Conservation (phyloP, 768 basidiomycete species). For the Pleurotus salmoneostramineus region DNA sequence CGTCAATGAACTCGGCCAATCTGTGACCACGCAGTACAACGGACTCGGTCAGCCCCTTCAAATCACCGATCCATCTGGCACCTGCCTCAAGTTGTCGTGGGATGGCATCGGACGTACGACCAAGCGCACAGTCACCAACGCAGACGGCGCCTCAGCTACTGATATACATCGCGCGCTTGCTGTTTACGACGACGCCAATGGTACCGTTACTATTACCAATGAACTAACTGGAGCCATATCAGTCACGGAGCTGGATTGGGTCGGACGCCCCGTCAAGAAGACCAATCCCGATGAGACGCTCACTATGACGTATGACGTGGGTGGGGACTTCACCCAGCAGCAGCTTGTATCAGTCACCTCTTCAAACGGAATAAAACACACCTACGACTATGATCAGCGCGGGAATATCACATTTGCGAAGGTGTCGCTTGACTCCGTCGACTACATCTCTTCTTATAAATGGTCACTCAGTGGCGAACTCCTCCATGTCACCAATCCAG, state of each 20-base stretch:
- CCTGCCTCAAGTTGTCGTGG: constrained; percentile 5
- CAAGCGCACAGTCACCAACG: background rate
- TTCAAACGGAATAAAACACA: background rate
- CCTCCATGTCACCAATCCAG: background rate
- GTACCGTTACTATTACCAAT: background rate
- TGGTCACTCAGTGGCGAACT: constrained; percentile 4
- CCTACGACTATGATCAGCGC: background rate
- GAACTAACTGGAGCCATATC: background rate
- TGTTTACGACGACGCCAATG: background rate
- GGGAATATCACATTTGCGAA: background rate
- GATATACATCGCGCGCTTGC: background rate
- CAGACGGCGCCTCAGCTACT: background rate
- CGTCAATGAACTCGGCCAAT: constrained; percentile 8
- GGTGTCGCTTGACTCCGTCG: background rate
- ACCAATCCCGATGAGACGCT: background rate
- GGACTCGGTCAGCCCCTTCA: constrained; percentile 7
- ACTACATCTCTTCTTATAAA: background rate
- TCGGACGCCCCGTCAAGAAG: background rate
- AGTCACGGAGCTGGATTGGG: background rate
- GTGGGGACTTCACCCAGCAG: background rate
- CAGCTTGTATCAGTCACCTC: background rate
- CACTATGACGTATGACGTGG: background rate
- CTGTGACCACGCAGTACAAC: constrained; percentile 7
- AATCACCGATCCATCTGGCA: constrained; percentile 8
- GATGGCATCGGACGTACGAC: constrained; percentile 9